Conservation (phyloP, 169 alveolate genomes). For the Plasmodium coatneyi region DNA sequence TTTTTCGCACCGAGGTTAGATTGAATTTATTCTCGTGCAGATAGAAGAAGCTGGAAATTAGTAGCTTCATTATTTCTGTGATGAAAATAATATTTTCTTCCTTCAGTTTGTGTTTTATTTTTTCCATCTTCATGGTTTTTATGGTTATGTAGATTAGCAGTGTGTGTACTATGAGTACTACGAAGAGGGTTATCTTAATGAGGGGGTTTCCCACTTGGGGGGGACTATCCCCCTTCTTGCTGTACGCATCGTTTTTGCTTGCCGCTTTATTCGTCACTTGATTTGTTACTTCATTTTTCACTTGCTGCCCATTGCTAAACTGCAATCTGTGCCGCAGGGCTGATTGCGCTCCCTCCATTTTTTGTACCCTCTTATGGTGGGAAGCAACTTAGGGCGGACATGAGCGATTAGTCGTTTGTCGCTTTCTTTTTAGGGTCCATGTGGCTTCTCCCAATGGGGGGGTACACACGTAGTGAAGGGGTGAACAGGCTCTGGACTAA, state of each 20-base stretch:
- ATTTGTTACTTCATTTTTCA: not conserved
- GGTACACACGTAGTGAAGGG: not conserved
- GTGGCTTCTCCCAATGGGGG: not conserved
- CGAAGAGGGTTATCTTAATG: conserved; percentile 2
- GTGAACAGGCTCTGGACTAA: not conserved
- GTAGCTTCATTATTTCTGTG: conserved; percentile 35
- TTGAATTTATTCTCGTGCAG: conserved; percentile 23
- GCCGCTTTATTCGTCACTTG: not conserved
- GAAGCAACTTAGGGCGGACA: not conserved
- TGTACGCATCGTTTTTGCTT: not conserved
- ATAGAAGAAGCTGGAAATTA: conserved; percentile 8
- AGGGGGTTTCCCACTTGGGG: not conserved
- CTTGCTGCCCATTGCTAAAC: not conserved
- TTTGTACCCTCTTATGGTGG: not conserved
- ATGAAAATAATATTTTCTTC: conserved; percentile 43
- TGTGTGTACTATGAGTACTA: conserved; percentile 16
- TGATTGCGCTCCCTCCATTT: not conserved
- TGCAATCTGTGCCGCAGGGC: not conserved
- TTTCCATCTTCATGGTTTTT: conserved; percentile 28
- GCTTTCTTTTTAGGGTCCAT: not conserved
- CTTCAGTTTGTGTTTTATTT: conserved; percentile 28
- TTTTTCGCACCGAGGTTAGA: not conserved
- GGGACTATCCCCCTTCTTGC: not conserved
- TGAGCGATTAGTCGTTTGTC: not conserved
- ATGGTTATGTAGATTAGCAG: not conserved